Evolutionary conservation across 306 rosid genomes (phyloP), one percentile per base, ranked within the genome.

Genomic region (Castanopsis chinensis): DNA sequence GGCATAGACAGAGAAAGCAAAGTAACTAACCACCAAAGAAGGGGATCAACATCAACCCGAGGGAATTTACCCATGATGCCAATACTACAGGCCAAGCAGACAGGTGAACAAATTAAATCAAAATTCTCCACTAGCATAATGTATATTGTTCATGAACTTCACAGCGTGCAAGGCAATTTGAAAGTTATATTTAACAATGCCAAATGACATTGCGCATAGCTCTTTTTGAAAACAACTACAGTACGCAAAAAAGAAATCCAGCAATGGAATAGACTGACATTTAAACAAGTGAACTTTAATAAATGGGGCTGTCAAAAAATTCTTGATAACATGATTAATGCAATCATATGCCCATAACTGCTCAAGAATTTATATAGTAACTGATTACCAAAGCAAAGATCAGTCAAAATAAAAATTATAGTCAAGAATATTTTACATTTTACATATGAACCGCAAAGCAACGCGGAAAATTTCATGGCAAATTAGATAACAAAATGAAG

Each of bases 11-110:
- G 49, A 71, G 21, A 74, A 45, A 83, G 75, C 17, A 53, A 75
- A 18, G 54, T 13, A 80, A 65, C 72, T 78, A 56, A 77, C 68
- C 54, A 33, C 57, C 76, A 61, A 51, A 76, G 69, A 28, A 43
- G 18, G 25, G 3, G 5, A 51, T 70, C 57, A 13, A 70, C 74
- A 70, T 32, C 72, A 68, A 68, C 52, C 72, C 1, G 32, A 45
- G 23, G 74, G 54, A 23, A 70, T 19, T 70, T 59, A 59, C 0
- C 18, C 65, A 1, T 5, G 1, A 59, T 11, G 17, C 32, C 65
- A 59, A 58, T 20, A 59, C 23, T 23, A 59, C 10, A 23, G 27
- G 65, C 33, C 25, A 25, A 20, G 14, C 5, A 21, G 30, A 58
- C 64, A 58, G 32, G 1, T 20, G 28, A 58, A 4, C 27, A 58